phyloP scores from a whole-genome alignment of 768 basidiomycete genomes.

The Mycena pura region DNA sequence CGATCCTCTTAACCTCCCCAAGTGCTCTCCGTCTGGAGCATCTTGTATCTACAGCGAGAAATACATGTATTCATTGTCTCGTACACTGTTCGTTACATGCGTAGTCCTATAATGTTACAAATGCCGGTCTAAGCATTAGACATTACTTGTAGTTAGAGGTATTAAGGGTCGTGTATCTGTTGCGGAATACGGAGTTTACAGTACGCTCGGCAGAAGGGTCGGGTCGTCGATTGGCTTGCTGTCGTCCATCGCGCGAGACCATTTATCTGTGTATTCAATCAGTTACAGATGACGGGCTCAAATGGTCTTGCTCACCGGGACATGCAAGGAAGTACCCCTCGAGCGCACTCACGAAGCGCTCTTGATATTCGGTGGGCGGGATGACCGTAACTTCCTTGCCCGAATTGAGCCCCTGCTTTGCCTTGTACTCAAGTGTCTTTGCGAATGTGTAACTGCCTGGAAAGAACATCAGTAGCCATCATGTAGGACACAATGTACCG shows the following conservation, averaged over 20 bases:
- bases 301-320: constrained; percentile 55
- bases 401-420: constrained; percentile 75
- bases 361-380: constrained; percentile 80
- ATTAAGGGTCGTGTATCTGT: background rate
- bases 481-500: constrained; percentile 5
- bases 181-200: constrained; percentile 33
- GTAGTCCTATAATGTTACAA: constrained; percentile 13
- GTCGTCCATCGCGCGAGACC: constrained; percentile 54
- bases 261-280: constrained; percentile 32
- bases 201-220: constrained; percentile 48
- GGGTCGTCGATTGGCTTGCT: constrained; percentile 46
- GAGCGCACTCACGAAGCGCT: constrained; percentile 75
- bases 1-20: too few species aligned
- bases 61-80: constrained; percentile 8
- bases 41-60: too few species aligned
- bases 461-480: background rate
- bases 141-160: constrained; percentile 7
- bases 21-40: too few species aligned
- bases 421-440: constrained; percentile 86
- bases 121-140: constrained; percentile 10
- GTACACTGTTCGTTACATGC: constrained; percentile 3
- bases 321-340: constrained; percentile 80
- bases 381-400: constrained; percentile 78
- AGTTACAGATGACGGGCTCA: background rate
- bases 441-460: constrained; percentile 85